Base-by-base conservation (phyloP, 2,329 filamentous ascomycete species). In the Fonsecaea monophora region DNA sequence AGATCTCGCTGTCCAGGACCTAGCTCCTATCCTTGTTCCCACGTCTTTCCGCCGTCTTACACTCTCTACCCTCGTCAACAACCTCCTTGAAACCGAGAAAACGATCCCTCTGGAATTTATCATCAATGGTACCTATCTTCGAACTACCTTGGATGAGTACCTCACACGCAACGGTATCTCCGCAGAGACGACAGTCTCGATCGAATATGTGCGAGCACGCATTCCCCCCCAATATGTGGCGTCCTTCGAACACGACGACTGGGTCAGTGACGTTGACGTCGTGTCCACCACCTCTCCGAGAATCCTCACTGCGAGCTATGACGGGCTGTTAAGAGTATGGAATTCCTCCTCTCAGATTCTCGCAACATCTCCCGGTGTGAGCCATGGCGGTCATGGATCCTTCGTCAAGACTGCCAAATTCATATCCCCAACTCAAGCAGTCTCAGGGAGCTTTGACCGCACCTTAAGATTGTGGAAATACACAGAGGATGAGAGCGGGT, bases 171-270 rank as follows among this genome's bases (percentile, higher is more conserved):
- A 95, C 75, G 94, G 94, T 58, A 89, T 98, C 68, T 97, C 92
- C 21, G 87, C 92, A 50, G 95, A 99, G 82, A 91, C 90, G 4
- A 94, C 90, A 3, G 82, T 99, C 60, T 90, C 90, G 40, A 86
- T 99, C 65, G 94, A 98, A 82, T 99, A 98, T 79, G 92, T 97
- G 40, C 90, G 93, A 74, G 95, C 93, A 70, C 83, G 97, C 73
- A 88, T 97, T 67, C 95, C 95, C 7, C 95, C 95, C 18, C 85
- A 91, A 40, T 94, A 95, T 78, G 89, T 96, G 73, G 90, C 93
- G 12, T 95, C 91, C 76, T 99, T 97, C 77, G 90, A 97, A 81
- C 94, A 99, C 78, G 94, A 99, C 75, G 95, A 98, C 78, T 99
- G 95, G 95, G 91, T 99, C 57, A 92, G 92, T 77, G 87, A 87